Percentiles rank a stretch among this genome's conserved stretches.
Evolutionary conservation across 164 flowering plant genomes (phyloP).

Genomic region (Vitis amurensis): DNA sequence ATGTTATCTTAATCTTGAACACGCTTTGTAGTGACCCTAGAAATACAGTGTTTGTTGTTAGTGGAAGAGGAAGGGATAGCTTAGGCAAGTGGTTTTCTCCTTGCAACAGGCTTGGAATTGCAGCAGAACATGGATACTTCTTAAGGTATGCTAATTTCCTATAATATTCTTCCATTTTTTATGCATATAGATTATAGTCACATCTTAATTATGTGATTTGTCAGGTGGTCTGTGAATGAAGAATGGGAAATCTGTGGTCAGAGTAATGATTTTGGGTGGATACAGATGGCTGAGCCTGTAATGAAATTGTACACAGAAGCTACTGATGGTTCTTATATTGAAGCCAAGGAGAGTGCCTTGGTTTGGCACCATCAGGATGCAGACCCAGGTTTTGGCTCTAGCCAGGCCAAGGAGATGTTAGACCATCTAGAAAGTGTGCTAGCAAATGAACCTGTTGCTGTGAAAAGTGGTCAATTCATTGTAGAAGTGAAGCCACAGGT

Average conservation of each 20-base stretch:
- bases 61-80: constrained; percentile 73
- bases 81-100: constrained; percentile 76
- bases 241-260: constrained; percentile 58
- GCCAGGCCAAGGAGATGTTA: constrained; percentile 72
- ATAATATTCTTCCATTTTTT: background rate
- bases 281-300: constrained; percentile 66
- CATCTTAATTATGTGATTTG: background rate
- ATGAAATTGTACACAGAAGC: constrained; percentile 71
- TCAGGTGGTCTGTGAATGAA: constrained; percentile 48
- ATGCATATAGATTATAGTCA: background rate
- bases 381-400: constrained; percentile 66
- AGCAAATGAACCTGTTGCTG: constrained; percentile 79
- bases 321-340: constrained; percentile 74
- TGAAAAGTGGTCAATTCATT: constrained; percentile 65
- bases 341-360: constrained; percentile 71
- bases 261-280: constrained; percentile 57
- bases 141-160: constrained; percentile 35
- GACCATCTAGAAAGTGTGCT: constrained; percentile 78
- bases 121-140: constrained; percentile 83
- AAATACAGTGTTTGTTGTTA: constrained; percentile 70
- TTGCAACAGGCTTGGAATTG: constrained; percentile 72
- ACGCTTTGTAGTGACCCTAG: constrained; percentile 51
- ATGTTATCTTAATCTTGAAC: constrained; percentile 57
- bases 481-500: constrained; percentile 88
- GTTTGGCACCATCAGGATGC: constrained; percentile 82